These are phyloP conservation scores for Aspergillus sp. DNA, from an alignment of 2,329 filamentous ascomycete species.

Conservation along the genomic window DNA sequence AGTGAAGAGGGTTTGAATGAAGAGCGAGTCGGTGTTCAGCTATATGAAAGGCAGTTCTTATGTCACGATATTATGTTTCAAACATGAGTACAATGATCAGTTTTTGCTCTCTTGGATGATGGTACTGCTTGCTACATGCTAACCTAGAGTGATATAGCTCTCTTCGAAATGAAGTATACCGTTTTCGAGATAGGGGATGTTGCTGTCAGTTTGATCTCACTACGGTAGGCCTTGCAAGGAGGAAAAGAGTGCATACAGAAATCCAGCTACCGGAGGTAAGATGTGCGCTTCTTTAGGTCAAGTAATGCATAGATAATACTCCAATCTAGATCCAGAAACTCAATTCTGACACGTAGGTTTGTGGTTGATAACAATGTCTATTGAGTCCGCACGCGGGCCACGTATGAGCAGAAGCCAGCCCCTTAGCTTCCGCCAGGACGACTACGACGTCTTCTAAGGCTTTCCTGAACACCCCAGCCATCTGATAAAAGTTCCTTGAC, in stretches of 20 bases:
- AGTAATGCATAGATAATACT: not conserved
- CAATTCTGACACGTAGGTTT: not conserved
- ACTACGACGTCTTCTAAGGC: constrained; percentile 28
- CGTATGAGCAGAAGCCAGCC: not conserved
- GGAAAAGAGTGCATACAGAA: not conserved
- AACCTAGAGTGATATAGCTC: too few relatives aligned
- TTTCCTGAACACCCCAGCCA: constrained; percentile 69
- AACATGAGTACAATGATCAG: too few relatives aligned
- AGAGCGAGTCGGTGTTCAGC: too few relatives aligned
- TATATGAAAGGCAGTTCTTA: too few relatives aligned
- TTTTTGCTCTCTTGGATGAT: too few relatives aligned
- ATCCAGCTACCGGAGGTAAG: not conserved
- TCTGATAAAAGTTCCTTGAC: constrained; percentile 69
- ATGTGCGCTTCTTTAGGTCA: not conserved
- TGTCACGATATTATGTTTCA: too few relatives aligned
- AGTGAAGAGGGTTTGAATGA: too few relatives aligned
- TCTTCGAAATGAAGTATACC: too few relatives aligned
- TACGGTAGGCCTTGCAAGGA: not conserved
- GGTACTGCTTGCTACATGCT: too few relatives aligned
- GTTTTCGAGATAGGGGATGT: not conserved
- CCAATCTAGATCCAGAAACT: not conserved
- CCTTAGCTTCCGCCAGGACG: not conserved
- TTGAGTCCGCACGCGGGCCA: not conserved
- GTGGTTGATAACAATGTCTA: not conserved
- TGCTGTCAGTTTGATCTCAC: not conserved